Evolutionary conservation across 2,329 filamentous ascomycete genomes (phyloP).

Genomic region (Aaosphaeria arxii): DNA sequence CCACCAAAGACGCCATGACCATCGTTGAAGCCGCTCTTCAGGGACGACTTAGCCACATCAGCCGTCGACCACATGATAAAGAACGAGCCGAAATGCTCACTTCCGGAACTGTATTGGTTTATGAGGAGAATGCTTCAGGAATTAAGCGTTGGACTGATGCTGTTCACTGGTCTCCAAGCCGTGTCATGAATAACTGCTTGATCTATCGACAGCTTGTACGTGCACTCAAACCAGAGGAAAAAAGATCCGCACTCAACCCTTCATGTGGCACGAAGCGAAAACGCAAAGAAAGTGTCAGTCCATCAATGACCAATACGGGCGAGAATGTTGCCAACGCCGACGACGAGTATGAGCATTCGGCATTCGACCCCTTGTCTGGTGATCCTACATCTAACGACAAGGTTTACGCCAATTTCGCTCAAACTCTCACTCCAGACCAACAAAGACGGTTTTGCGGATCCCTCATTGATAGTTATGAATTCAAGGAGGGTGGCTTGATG

Average conservation of each 20-base stretch:
- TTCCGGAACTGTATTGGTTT: slow-evolving; percentile 86
- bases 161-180: slow-evolving; percentile 84
- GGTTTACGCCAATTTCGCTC: slow-evolving; percentile 36
- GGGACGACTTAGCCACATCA: slow-evolving; percentile 70
- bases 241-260: slow-evolving; percentile 33
- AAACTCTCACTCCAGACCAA: slow-evolving; percentile 43
- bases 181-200: slow-evolving; percentile 80
- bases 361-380: slow-evolving; percentile 15
- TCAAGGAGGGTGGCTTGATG: slow-evolving; percentile 76
- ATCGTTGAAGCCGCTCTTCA: slow-evolving; percentile 76
- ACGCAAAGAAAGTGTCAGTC: slow-evolving; percentile 28
- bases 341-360: slow-evolving; percentile 31
- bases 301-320: slow-evolving; percentile 25
- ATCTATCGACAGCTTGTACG: slow-evolving; percentile 72
- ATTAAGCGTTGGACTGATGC: slow-evolving; percentile 96
- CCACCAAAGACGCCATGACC: slow-evolving; percentile 71
- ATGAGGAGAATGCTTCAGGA: slow-evolving; percentile 84
- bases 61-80: slow-evolving; percentile 80
- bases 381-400: slow-evolving; percentile 23
- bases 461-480: slow-evolving; percentile 83
- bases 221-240: slow-evolving; percentile 35
- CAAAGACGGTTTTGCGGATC: slow-evolving; percentile 71
- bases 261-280: slow-evolving; percentile 37
- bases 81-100: slow-evolving; percentile 74
- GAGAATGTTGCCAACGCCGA: slow-evolving; percentile 28